Conservation (phyloP, 2,329 filamentous ascomycete species). For the Periconia macrospinosa region DNA sequence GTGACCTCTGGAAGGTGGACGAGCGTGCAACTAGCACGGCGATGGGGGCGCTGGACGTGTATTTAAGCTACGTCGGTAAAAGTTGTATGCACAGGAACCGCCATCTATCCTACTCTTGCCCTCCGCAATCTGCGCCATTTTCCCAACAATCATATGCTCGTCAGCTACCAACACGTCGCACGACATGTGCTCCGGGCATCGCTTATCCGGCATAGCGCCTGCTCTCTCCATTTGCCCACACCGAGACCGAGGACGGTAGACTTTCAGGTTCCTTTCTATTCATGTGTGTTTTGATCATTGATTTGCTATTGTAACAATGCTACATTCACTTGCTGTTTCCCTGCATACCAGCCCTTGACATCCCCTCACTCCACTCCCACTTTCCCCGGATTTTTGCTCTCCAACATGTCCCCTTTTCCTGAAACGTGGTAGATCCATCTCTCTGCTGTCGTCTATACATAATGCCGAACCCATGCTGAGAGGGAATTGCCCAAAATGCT, state of each 20-base stretch:
- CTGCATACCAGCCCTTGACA: too few species aligned
- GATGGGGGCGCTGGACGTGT: neutral
- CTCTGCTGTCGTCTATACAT: conserved; percentile 22
- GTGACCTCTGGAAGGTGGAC: neutral
- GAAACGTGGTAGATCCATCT: neutral
- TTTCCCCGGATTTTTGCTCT: neutral
- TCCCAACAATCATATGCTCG: neutral
- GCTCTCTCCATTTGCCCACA: neutral
- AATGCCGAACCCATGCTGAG: conserved; percentile 28
- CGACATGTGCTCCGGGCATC: neutral
- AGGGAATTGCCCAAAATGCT: conserved; percentile 31
- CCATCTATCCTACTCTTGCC: conserved; percentile 3
- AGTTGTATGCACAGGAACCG: neutral
- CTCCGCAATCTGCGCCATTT: conserved; percentile 3
- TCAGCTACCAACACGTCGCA: neutral
- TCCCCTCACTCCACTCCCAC: neutral
- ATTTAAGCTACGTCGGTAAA: conserved; percentile 3
- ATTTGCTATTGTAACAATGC: neutral
- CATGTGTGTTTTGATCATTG: neutral
- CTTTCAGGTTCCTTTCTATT: neutral
- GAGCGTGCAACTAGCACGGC: too few species aligned
- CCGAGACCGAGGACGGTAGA: too few species aligned
- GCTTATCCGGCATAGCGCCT: neutral
- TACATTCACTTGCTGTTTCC: neutral
- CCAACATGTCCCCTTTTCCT: neutral